Base-by-base conservation (phyloP, 805 yeast genomes). In the Metschnikowia amazonensis region DNA sequence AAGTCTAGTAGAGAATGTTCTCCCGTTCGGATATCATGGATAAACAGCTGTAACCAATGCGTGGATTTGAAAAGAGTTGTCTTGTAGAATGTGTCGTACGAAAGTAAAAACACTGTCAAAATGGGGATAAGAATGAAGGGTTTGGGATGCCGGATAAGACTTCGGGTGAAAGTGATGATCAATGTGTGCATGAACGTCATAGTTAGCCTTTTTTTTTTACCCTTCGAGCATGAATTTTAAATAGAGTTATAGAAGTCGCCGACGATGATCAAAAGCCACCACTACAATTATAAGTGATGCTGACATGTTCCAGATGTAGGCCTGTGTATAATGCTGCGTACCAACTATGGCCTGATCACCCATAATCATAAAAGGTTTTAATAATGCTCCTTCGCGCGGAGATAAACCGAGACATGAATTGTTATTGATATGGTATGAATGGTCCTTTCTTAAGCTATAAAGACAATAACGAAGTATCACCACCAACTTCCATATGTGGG, bases 71-170 rank as follows among this genome's bases (percentile, higher is more conserved):
- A 39, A 32, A 67, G 56, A 7, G 69, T 57, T 36, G 61, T 57
- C 45, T 68, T 72, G 47, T 70, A 69, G n/a, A 60, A 41, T 9
- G 67, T 59, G 44, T 63, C 59, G 55, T 67, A 70, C 1, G 72
- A 64, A n/a, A 66, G 36, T 2, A 63, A 50, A 45, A 67, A 69
- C 21, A 63, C 53, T 8, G 61, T 24, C 17, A 69, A 39, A 6
- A 67, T 56, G 14, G 73, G 71, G 9, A 66, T 20, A 36, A 69
- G 39, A 14, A 70, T 66, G 35, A 57, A 45, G 7, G 55, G 28
- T 36, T 56, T 57, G 2, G 75, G 73, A 30, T 57, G 51, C 31
- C 58, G 50, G 28, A 68, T 50, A 14, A 63, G 44, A 25, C 48
- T 31, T 3, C 59, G 51, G 10, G 64, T 52, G 42, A 46, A 37